Evolutionary conservation across 805 yeast genomes (phyloP).

Genomic region (Ogataea haglerorum): DNA sequence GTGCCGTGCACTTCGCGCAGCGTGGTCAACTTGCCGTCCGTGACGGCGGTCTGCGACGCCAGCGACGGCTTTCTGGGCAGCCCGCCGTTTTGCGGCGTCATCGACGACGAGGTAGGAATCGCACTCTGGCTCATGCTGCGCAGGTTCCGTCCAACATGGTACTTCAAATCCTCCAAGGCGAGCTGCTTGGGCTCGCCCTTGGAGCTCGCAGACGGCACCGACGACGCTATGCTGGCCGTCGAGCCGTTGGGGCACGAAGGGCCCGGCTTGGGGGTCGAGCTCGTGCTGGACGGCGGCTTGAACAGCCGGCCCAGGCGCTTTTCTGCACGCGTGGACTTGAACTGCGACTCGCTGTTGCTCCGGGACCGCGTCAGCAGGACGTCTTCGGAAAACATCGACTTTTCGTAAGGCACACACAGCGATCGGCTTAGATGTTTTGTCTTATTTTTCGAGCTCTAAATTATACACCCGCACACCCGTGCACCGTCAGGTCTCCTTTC

Average conservation of each 20-base stretch:
- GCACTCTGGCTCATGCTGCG: constrained; percentile 18
- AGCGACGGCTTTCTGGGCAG: constrained; percentile 16
- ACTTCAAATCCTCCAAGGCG: constrained; percentile 21
- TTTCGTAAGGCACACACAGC: not conserved
- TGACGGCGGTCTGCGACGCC: constrained; percentile 11
- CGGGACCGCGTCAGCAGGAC: constrained; percentile 21
- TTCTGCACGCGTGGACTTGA: constrained; percentile 31
- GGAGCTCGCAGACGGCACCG: constrained; percentile 1
- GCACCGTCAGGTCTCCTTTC: constrained; percentile 33
- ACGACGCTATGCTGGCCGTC: not conserved
- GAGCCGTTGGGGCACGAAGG: constrained; percentile 2
- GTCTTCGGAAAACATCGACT: constrained; percentile 12
- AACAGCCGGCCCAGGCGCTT: constrained; percentile 35
- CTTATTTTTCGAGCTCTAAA: constrained; percentile 1
- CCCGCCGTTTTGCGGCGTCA: constrained; percentile 3
- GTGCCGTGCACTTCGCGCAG: constrained; percentile 14
- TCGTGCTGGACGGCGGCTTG: constrained; percentile 22
- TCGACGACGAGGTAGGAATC: constrained; percentile 6
- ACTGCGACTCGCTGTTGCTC: constrained; percentile 31
- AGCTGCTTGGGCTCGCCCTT: constrained; percentile 18
- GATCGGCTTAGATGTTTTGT: not conserved
- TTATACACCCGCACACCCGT: constrained; percentile 2
- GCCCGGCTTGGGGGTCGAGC: constrained; percentile 1
- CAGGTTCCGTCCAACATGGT: constrained; percentile 18
- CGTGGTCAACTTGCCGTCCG: constrained; percentile 14